Evolutionary conservation across 768 basidiomycete species (phyloP), one percentile per base, ranked within the genome.

Genomic region (Tulasnella sp.): DNA sequence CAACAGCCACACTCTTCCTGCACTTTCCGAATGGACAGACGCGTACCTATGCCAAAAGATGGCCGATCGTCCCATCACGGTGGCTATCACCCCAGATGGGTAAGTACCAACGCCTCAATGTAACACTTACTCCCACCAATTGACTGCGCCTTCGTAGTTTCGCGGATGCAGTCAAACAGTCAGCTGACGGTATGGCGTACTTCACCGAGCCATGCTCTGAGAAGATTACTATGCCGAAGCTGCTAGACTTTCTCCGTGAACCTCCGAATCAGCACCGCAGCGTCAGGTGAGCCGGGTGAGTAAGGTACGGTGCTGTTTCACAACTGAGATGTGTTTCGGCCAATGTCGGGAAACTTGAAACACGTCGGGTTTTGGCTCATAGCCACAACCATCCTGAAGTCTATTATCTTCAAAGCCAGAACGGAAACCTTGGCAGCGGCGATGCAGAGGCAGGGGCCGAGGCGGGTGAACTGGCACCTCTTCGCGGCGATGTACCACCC

Each of bases 31-130:
- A 44, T 94, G 91, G 92, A 74, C 79, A 10, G 73, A 83, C 66
- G 73, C 78, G 49, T 84, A 85, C 66, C 76, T 92, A 11, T 66
- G 70, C 11, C 63, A 73, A n/a, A 68, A 67, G 51, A 81, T 87
- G 77, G 80, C 76, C 2, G 70, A 78, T 3, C 69, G 69, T 25
- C 54, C 63, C 30, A 76, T 92, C 41, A 84, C 85, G 5, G 80
- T 93, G 29, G 87, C 90, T 1, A 76, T 85, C 43, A 92, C 91
- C 4, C 87, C 90, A 0, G 80, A 90, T 62, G 91, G 90, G 91
- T 90, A 63, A 63, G 77, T 60, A 12, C 41, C 19, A 7, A 7
- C n/a, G 25, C 7, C n/a, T 48, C n/a, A 27, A 5, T 19, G 45
- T 19, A 48, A 5, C 25, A 27, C 8, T 21, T 5, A 19, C 45